These are phyloP conservation scores for Actinomortierella ambigua DNA, from an alignment of 371 early-diverging fungal species.

Conservation along the genomic window DNA sequence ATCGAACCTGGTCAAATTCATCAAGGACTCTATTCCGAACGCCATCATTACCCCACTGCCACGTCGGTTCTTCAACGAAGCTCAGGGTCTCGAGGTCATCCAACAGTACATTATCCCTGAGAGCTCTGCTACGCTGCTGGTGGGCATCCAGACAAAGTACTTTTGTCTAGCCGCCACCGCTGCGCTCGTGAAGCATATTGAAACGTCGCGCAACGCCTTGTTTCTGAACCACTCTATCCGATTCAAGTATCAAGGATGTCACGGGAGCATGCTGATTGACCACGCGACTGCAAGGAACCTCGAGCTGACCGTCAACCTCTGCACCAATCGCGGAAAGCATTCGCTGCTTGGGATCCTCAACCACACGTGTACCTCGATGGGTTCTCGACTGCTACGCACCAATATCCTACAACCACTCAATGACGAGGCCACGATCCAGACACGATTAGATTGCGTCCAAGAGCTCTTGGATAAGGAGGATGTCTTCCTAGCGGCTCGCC, in stretches of 20 bases:
- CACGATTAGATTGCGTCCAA: conserved; percentile 41
- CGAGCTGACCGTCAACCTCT: conserved; percentile 65
- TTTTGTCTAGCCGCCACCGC: conserved; percentile 42
- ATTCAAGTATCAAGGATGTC: conserved; percentile 65
- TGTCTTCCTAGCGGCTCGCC: conserved; percentile 11
- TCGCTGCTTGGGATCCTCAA: conserved; percentile 63
- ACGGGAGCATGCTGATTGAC: conserved; percentile 70
- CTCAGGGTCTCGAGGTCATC: conserved; percentile 54
- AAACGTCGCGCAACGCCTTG: conserved; percentile 51
- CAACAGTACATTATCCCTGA: conserved; percentile 54
- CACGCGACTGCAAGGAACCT: conserved; percentile 61
- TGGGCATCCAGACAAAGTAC: conserved; percentile 56
- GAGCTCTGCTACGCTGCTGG: conserved; percentile 44
- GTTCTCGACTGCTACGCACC: conserved; percentile 70
- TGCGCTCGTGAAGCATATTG: conserved; percentile 53
- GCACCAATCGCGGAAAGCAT: conserved; percentile 45
- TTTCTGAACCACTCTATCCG: conserved; percentile 64
- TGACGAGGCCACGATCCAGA: conserved; percentile 42
- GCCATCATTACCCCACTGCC: conserved; percentile 53
- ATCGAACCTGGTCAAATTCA: conserved; percentile 54
- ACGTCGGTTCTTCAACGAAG: conserved; percentile 66
- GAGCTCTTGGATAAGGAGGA: conserved; percentile 24
- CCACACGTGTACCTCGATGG: conserved; percentile 73
- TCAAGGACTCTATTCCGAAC: conserved; percentile 53
- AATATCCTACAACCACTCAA: conserved; percentile 76